phyloP scores from a whole-genome alignment of 306 rosid genomes.

The Prunus armeniaca region DNA sequence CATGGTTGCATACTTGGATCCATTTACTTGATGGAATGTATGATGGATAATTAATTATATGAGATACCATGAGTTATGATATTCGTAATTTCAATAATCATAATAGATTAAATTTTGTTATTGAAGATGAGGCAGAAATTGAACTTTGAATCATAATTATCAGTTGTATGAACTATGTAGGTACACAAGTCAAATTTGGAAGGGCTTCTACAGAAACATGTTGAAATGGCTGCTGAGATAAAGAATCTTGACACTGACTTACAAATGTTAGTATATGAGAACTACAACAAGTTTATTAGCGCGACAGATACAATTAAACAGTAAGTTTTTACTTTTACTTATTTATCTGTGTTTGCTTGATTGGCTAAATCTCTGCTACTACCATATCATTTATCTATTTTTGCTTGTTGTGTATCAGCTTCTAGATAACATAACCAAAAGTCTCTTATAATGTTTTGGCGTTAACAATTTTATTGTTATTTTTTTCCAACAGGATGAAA shows the following conservation, averaged over 20 bases:
- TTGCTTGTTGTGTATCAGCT: background rate
- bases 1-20: background rate
- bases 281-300: conserved; percentile 87
- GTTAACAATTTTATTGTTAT: background rate
- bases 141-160: background rate
- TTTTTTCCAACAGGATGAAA: conserved; percentile 64
- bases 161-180: conserved; percentile 33
- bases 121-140: conserved; percentile 1
- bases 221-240: conserved; percentile 91
- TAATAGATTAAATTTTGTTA: background rate
- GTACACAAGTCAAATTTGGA: conserved; percentile 69
- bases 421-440: background rate
- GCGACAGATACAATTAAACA: conserved; percentile 90
- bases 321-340: conserved; percentile 19
- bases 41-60: background rate
- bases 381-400: background rate
- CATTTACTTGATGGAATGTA: background rate
- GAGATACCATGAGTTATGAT: background rate
- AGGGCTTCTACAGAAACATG: conserved; percentile 76
- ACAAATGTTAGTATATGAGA: conserved; percentile 92
- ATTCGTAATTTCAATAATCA: background rate
- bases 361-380: background rate
- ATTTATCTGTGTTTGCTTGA: background rate
- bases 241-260: conserved; percentile 96
- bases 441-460: background rate